Evolutionary conservation across 1,284 basidiomycete genomes (phyloP).

Genomic region (Ganoderma sp.): DNA sequence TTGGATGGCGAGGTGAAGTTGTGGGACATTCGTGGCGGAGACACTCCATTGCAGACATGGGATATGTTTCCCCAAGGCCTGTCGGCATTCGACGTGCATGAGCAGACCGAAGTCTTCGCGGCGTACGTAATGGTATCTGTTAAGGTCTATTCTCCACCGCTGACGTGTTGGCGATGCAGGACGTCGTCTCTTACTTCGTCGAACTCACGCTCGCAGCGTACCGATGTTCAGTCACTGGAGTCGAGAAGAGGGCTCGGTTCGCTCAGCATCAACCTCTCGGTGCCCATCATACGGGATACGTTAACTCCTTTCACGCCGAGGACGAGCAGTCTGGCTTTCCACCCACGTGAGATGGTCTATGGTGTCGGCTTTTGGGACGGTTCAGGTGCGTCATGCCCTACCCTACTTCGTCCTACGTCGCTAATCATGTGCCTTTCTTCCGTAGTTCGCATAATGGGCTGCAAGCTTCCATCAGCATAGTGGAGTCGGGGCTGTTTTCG

Average conservation of each 20-base stretch:
- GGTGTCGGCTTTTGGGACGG: constrained; percentile 77
- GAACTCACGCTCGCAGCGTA: constrained; percentile 68
- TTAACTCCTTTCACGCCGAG: constrained; percentile 68
- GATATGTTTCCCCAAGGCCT: constrained; percentile 76
- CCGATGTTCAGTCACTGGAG: constrained; percentile 61
- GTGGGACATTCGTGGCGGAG: constrained; percentile 87
- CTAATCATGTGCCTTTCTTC: constrained; percentile 18
- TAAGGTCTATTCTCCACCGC: constrained; percentile 2
- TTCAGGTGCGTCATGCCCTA: constrained; percentile 54
- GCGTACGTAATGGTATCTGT: constrained; percentile 60
- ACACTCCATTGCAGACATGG: constrained; percentile 68
- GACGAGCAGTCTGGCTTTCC: constrained; percentile 70
- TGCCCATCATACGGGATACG: constrained; percentile 56
- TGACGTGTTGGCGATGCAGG: constrained; percentile 43
- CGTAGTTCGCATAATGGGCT: constrained; percentile 53
- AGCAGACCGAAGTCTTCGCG: constrained; percentile 85
- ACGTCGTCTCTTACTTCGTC: constrained; percentile 64
- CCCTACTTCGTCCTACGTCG: constrained; percentile 5
- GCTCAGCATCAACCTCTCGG: constrained; percentile 59
- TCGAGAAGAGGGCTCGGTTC: constrained; percentile 52
- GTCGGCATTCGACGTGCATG: constrained; percentile 88
- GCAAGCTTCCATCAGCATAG: constrained; percentile 44
- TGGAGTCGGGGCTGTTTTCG: constrained; percentile 14
- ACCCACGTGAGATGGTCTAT: constrained; percentile 82
- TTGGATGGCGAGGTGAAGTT: constrained; percentile 90